These are phyloP conservation scores for Monosporascus sp. DNA, from an alignment of 2,329 filamentous ascomycete species.

Conservation along the genomic window DNA sequence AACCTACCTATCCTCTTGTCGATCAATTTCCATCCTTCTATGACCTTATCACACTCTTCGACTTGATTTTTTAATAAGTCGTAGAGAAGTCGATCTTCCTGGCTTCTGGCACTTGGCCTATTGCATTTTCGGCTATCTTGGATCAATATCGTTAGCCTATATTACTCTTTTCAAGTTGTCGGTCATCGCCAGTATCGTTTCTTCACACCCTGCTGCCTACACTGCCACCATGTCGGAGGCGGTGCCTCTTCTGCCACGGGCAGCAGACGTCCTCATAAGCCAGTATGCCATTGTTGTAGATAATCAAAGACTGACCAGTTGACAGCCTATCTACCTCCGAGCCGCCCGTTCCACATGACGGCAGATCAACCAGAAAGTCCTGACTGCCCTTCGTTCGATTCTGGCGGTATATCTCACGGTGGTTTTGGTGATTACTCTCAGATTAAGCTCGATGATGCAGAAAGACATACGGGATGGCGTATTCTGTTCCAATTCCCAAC, in stretches of 20 bases:
- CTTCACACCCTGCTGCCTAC: conserved; percentile 1
- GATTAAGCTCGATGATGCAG: conserved; percentile 40
- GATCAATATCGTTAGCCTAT: neutral
- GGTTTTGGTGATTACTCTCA: conserved; percentile 35
- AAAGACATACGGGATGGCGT: conserved; percentile 34
- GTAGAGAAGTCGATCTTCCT: no score
- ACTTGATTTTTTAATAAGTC: no score
- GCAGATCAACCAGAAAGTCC: conserved; percentile 38
- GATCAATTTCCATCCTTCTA: no score
- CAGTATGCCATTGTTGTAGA: neutral
- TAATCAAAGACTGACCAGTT: conserved; percentile 8
- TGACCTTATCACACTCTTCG: no score
- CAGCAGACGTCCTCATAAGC: conserved; percentile 28
- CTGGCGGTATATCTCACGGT: conserved; percentile 39
- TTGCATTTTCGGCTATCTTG: neutral
- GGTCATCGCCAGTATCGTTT: neutral
- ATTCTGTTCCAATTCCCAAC: conserved; percentile 46
- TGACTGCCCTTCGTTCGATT: conserved; percentile 38
- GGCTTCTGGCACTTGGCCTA: neutral
- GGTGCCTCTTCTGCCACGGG: conserved; percentile 22
- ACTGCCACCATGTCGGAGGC: conserved; percentile 19
- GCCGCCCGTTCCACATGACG: conserved; percentile 48
- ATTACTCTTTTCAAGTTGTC: neutral
- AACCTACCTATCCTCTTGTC: no score
- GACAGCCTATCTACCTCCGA: conserved; percentile 45